Base-by-base conservation (phyloP, 805 yeast genomes). In the Suhomyces kilbournensis region DNA sequence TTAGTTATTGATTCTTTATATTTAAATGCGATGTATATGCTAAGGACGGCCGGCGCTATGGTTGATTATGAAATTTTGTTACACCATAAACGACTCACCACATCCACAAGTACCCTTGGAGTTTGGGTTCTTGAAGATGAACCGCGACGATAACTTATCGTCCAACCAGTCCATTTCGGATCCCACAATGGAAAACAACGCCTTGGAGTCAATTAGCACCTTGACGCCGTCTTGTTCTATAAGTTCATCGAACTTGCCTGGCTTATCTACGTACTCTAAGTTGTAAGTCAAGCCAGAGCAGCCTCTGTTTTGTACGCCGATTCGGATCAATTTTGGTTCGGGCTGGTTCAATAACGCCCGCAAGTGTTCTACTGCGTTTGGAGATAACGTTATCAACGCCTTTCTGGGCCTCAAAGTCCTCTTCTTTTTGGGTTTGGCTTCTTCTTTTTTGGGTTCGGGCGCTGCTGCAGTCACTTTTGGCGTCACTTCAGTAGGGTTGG, bases 91-190 rank as follows among this genome's bases (percentile, higher is more conserved):
- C 4, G 97, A 90, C 74, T 94, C 99, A 50, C 99, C 99, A 70
- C 99, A 94, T 10, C 99, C 99, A 72, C 99, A 94, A 47, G 96
- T 89, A 30, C 98, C 99, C 75, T 93, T 94, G 39, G 96, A 88
- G 72, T 94, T 94, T 56, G 99, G 99, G 69, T 94, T 94, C 66
- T 81, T 86, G 78, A 94, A 94, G 17, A 94, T 90, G 67, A 94
- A 94, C 63, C 96, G 82, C 12, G 94, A 85, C 30, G 91, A 81
- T 56, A 94, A 76, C 68, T 90, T 92, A 64, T 94, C 97, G 65
- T 94, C 98, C 47, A 90, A 77, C 97, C 97, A 94, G 71, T 94
- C 99, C 99, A 94, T 94, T 70, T 92, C 96, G 5, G 96, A 87
- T 0, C 99, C 99, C 53, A 94, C 96, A 44, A 94, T 92, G 60